Percentiles rank a stretch among this genome's conserved stretches.
Conservation (phyloP, 805 yeast species). For the Debaryomyces tyrocola region DNA sequence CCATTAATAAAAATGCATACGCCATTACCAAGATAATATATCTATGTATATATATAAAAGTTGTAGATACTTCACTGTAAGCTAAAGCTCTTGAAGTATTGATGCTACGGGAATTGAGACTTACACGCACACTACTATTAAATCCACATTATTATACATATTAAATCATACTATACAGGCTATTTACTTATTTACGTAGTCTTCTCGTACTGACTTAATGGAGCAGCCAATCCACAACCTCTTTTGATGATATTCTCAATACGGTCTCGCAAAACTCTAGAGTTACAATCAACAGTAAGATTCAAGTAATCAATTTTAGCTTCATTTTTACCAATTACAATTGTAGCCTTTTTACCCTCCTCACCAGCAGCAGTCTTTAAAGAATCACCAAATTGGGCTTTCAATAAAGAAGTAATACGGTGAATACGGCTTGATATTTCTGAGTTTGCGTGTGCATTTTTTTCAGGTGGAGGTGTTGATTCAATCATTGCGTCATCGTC, state of each 20-base stretch:
- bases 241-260: constrained; percentile 77
- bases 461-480: constrained; percentile 9
- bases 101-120: not conserved
- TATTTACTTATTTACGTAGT: constrained; percentile 4
- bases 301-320: constrained; percentile 68
- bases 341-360: constrained; percentile 50
- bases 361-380: constrained; percentile 36
- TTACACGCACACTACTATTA: not conserved
- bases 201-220: constrained; percentile 55
- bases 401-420: constrained; percentile 61
- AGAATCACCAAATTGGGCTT: constrained; percentile 87
- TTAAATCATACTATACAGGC: not conserved
- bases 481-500: constrained; percentile 13
- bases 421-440: constrained; percentile 32
- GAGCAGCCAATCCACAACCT: constrained; percentile 81
- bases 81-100: not conserved
- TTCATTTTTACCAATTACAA: constrained; percentile 71
- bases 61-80: not conserved
- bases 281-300: constrained; percentile 67
- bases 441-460: constrained; percentile 25
- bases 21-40: not conserved
- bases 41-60: not conserved
- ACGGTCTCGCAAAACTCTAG: constrained; percentile 77
- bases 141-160: not conserved
- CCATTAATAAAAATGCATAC: not conserved